Evolutionary conservation across 305 asterid genomes (phyloP), one percentile per base, ranked within the genome.

Genomic region (Fraxinus sp.): DNA sequence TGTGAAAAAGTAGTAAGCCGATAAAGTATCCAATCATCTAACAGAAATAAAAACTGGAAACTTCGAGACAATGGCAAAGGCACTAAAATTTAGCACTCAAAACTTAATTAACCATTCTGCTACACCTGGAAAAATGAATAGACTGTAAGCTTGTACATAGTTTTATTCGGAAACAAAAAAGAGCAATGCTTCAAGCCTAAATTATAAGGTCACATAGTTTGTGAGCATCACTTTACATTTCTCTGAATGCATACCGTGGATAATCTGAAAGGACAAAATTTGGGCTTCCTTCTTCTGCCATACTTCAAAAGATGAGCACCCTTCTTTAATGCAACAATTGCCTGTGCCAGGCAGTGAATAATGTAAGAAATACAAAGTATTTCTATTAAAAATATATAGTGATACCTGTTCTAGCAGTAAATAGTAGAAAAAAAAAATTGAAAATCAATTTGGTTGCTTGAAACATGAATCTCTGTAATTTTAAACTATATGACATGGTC

Each of bases 281-380:
- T 89, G 71, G 88, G 89, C 82, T 87, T 89, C 70, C 92, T 89
- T 85, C 85, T 84, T 80, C 88, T 87, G 73, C 89, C 85, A 72
- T 84, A 87, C 81, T 80, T 86, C 75, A 87, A 79, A 79, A 89
- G 87, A 84, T 87, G 87, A 0, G 92, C 79, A 36, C 92, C 90
- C 87, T 89, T 89, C 90, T 89, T 89, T 82, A 89, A 52, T n/a
- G 87, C 86, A 77, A 86, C 83, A 78, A 89, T 85, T 84, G 91
- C 89, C 90, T 89, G 91, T 59, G 78, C 24, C 49, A 62, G 22
- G 35, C 73, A 66, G 18, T 66, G 41, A 71, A 32, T 6, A 32
- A 16, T 32, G 46, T 71, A 71, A 71, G 39, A 71, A 32, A 71
- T 5, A 26, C 24, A 13, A 70, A 28, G 72, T 22, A 62, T 24